Percentiles rank a stretch among this genome's conserved stretches.
Conservation (phyloP, 331 rosid genomes). For the Rosa hybrid region DNA sequence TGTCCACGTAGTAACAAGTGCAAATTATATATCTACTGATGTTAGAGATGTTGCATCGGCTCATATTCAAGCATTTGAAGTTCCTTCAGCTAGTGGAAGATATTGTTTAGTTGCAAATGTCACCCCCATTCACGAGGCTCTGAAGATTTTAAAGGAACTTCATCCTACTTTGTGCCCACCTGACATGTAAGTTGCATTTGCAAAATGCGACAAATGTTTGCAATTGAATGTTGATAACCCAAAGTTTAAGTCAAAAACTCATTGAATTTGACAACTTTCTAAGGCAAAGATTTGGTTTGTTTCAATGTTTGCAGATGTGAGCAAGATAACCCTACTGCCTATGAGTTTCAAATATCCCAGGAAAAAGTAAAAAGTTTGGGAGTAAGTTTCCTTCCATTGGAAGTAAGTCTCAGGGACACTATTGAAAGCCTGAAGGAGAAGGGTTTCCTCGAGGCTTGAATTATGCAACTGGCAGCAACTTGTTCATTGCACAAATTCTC, state of each 20-base stretch:
- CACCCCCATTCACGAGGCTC: background rate
- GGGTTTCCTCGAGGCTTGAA: slow-evolving; percentile 33
- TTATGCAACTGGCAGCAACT: background rate
- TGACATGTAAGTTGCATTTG: slow-evolving; percentile 18
- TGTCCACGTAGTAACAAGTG: background rate
- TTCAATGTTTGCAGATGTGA: slow-evolving; percentile 42
- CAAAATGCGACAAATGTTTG: background rate
- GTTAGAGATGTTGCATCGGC: slow-evolving; percentile 28
- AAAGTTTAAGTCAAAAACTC: background rate
- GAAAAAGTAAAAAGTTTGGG: slow-evolving; percentile 40
- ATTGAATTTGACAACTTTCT: background rate
- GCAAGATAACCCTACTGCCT: slow-evolving; percentile 12
- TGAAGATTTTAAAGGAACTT: slow-evolving; percentile 9
- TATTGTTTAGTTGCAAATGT: slow-evolving; percentile 21
- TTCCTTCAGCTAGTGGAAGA: slow-evolving; percentile 24
- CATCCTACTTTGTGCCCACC: slow-evolving; percentile 12
- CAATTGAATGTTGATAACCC: background rate
- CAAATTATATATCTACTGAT: slow-evolving; percentile 1
- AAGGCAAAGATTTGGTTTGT: background rate
- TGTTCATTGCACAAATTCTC: background rate
- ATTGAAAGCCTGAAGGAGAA: slow-evolving; percentile 43
- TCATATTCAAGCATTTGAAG: slow-evolving; percentile 25
- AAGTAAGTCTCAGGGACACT: slow-evolving; percentile 35
- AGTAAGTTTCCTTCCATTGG: slow-evolving; percentile 39
- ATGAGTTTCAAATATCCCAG: slow-evolving; percentile 35